phyloP scores from a whole-genome alignment of 2,329 filamentous ascomycete genomes.

The Ambrosiella xylebori region DNA sequence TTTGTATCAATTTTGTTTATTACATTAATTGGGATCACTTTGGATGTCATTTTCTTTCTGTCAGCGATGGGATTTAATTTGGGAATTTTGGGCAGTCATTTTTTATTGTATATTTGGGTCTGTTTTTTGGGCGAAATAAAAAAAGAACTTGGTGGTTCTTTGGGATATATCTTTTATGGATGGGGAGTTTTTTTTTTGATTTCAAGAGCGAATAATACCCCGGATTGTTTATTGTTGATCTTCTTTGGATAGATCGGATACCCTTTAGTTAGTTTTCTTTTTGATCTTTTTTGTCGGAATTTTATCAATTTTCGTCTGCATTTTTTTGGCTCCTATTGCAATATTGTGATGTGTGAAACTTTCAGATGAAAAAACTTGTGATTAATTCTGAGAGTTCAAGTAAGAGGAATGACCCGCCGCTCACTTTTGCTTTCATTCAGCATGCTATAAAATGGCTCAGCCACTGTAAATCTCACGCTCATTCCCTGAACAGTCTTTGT shows the following conservation, averaged over 20 bases:
- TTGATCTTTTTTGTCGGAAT: background rate
- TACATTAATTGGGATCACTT: background rate
- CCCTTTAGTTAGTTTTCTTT: conserved; percentile 4
- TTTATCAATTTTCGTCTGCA: background rate
- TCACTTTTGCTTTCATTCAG: no score
- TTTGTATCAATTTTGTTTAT: background rate
- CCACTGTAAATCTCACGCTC: no score
- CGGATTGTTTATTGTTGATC: conserved; percentile 3
- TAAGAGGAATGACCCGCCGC: no score
- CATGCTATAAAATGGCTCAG: no score
- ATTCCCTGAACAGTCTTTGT: no score
- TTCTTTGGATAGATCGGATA: conserved; percentile 1
- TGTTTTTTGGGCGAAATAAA: background rate
- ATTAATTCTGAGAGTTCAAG: no score
- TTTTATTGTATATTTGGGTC: conserved; percentile 1
- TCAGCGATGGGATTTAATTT: conserved; percentile 1
- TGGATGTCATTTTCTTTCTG: background rate
- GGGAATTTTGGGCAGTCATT: conserved; percentile 1
- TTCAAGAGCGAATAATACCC: conserved; percentile 3
- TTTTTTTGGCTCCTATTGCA: background rate
- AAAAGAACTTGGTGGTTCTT: background rate
- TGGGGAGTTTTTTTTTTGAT: background rate
- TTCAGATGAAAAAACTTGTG: no score
- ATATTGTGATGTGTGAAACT: no score
- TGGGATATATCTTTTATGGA: background rate